Conservation (phyloP, 2,329 filamentous ascomycete species). For the Proliferodiscus dingleyae region DNA sequence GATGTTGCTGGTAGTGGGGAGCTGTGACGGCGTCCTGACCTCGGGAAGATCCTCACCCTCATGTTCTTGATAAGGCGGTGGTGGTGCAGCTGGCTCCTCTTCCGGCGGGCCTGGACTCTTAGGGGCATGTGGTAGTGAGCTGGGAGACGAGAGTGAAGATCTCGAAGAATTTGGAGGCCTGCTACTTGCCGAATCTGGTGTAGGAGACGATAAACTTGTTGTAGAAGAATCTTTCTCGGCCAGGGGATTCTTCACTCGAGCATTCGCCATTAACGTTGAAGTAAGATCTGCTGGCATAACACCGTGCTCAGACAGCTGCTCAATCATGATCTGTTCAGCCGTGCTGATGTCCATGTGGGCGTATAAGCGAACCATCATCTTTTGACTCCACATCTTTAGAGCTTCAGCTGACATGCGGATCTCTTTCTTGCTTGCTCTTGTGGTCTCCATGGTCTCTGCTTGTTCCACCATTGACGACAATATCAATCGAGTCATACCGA, state of each 20-base stretch:
- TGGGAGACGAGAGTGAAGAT: constrained; percentile 17
- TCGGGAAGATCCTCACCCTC: constrained; percentile 68
- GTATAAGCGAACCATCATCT: constrained; percentile 95
- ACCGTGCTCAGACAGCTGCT: constrained; percentile 89
- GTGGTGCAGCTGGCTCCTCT: constrained; percentile 44
- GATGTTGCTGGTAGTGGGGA: constrained; percentile 76
- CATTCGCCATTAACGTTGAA: constrained; percentile 82
- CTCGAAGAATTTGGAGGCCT: constrained; percentile 30
- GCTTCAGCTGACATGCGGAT: constrained; percentile 66
- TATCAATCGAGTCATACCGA: constrained; percentile 79
- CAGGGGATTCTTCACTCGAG: constrained; percentile 89
- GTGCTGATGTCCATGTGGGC: constrained; percentile 93
- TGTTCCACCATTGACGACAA: constrained; percentile 73
- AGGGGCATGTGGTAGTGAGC: no score
- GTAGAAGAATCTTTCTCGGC: constrained; percentile 44
- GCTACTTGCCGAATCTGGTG: constrained; percentile 25
- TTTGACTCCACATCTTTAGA: constrained; percentile 93
- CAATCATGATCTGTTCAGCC: constrained; percentile 96
- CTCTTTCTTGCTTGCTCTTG: constrained; percentile 67
- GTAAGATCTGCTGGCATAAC: constrained; percentile 81
- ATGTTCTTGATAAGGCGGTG: constrained; percentile 58
- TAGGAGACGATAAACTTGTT: constrained; percentile 20
- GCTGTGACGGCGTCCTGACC: constrained; percentile 75
- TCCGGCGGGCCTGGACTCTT: constrained; percentile 4
- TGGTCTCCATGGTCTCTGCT: constrained; percentile 51